A percentile compares a stretch with the other conserved stretches of the same genome.
Conservation (phyloP, 2,329 filamentous ascomycete species). For the Blastomyces percursus region DNA sequence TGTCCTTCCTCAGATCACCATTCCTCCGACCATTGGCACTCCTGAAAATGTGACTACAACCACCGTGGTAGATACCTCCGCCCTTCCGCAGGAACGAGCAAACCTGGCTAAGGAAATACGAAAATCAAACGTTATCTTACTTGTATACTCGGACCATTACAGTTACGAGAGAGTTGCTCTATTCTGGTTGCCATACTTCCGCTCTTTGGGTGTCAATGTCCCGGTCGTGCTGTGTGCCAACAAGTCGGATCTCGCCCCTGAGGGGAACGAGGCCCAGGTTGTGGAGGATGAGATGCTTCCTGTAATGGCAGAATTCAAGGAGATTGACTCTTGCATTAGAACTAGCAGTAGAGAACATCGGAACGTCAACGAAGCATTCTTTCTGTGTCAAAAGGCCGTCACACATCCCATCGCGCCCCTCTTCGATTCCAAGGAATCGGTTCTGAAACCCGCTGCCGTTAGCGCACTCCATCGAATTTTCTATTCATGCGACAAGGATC, state of each 20-base stretch:
- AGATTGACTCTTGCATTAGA: slow-evolving; percentile 95
- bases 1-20: slow-evolving; percentile 86
- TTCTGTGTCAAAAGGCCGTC: slow-evolving; percentile 94
- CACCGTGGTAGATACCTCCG: slow-evolving; percentile 85
- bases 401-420: slow-evolving; percentile 93
- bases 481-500: slow-evolving; percentile 91
- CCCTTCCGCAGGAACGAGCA: slow-evolving; percentile 82
- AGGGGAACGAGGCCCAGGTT: slow-evolving; percentile 68
- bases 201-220: slow-evolving; percentile 95
- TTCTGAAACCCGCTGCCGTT: slow-evolving; percentile 78
- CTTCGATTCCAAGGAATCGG: slow-evolving; percentile 88
- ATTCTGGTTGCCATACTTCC: slow-evolving; percentile 98
- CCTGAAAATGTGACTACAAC: slow-evolving; percentile 96
- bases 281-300: slow-evolving; percentile 96
- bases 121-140: slow-evolving; percentile 90
- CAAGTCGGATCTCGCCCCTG: slow-evolving; percentile 78
- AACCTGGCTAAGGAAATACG: slow-evolving; percentile 87
- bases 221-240: slow-evolving; percentile 95
- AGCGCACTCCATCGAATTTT: slow-evolving; percentile 83
- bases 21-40: slow-evolving; percentile 83
- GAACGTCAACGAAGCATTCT: slow-evolving; percentile 95
- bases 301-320: slow-evolving; percentile 96
- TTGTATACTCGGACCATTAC: slow-evolving; percentile 97
- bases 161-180: slow-evolving; percentile 95
- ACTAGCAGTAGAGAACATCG: slow-evolving; percentile 84